phyloP scores from a whole-genome alignment of 352 stramenopile genomes.

The Globisporangium nunn region DNA sequence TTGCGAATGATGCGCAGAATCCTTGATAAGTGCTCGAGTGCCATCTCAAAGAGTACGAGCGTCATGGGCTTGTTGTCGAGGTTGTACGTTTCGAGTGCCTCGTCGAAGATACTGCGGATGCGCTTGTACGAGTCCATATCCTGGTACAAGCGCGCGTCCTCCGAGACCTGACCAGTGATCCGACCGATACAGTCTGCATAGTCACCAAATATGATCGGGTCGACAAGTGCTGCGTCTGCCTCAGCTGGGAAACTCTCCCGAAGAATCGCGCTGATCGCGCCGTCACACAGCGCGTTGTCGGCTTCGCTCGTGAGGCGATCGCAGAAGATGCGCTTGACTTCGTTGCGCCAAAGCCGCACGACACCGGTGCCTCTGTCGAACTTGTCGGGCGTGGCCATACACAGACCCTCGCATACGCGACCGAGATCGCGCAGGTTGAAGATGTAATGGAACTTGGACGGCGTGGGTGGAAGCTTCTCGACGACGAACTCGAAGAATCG shows the following conservation, averaged over 20 bases:
- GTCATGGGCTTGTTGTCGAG: constrained; percentile 93
- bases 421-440: constrained; percentile 95
- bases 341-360: constrained; percentile 91
- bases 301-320: constrained; percentile 87
- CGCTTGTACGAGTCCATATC: constrained; percentile 90
- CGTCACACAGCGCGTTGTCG: constrained; percentile 81
- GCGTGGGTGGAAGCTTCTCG: constrained; percentile 89
- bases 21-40: constrained; percentile 90
- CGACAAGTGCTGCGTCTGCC: constrained; percentile 54
- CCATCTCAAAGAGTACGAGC: constrained; percentile 94
- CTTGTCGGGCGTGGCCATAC: constrained; percentile 88
- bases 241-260: constrained; percentile 61
- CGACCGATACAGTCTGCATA: constrained; percentile 84
- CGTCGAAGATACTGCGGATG: constrained; percentile 90
- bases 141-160: constrained; percentile 90
- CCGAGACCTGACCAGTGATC: constrained; percentile 46
- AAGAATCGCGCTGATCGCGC: constrained; percentile 70
- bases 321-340: constrained; percentile 90
- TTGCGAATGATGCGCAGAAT: constrained; percentile 92
- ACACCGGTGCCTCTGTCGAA: constrained; percentile 63
- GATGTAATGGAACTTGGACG: constrained; percentile 95
- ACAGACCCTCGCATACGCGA: constrained; percentile 92
- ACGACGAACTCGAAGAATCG: constrained; percentile 88
- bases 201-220: constrained; percentile 91
- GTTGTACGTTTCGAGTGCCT: constrained; percentile 93